Conservation (phyloP, 2,329 filamentous ascomycete species). For the Tothia fuscella region DNA sequence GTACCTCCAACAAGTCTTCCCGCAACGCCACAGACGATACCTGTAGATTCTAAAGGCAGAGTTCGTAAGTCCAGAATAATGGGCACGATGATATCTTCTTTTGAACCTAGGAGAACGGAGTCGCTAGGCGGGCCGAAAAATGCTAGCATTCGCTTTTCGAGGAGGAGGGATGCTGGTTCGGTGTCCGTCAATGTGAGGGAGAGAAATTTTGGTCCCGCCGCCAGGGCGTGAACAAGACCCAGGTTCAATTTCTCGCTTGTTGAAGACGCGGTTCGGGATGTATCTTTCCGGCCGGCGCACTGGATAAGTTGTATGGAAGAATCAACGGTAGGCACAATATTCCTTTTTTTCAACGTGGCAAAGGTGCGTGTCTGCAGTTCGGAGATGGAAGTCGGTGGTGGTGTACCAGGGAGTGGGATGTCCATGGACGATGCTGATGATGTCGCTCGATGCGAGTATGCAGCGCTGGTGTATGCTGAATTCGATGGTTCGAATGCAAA, state of each 20-base stretch:
- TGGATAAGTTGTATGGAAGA: constrained; percentile 61
- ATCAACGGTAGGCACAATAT: constrained; percentile 62
- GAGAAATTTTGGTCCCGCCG: constrained; percentile 48
- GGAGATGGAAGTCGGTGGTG: constrained; percentile 62
- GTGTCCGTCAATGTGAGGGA: constrained; percentile 62
- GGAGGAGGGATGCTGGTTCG: constrained; percentile 60
- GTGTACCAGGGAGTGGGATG: constrained; percentile 47
- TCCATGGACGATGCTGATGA: constrained; percentile 36
- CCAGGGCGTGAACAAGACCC: constrained; percentile 36
- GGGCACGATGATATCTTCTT: constrained; percentile 61
- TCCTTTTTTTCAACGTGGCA: constrained; percentile 62
- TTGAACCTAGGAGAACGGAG: constrained; percentile 64
- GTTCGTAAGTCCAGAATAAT: constrained; percentile 78
- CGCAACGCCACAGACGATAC: constrained; percentile 90
- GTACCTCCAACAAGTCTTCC: constrained; percentile 68
- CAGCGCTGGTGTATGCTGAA: constrained; percentile 49
- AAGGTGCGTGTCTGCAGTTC: constrained; percentile 81
- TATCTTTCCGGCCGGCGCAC: constrained; percentile 56
- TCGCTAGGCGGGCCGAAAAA: constrained; percentile 29
- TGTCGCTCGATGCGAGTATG: constrained; percentile 30
- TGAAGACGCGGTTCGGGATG: constrained; percentile 16
- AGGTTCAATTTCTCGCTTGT: constrained; percentile 26
- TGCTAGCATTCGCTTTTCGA: constrained; percentile 55
- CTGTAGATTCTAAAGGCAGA: constrained; percentile 76
- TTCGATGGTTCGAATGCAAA: constrained; percentile 64